A percentile compares a stretch with the other conserved stretches of the same genome.
Conservation (phyloP, 2,329 filamentous ascomycete genomes). For the Ophidiomyces ophidiicola region DNA sequence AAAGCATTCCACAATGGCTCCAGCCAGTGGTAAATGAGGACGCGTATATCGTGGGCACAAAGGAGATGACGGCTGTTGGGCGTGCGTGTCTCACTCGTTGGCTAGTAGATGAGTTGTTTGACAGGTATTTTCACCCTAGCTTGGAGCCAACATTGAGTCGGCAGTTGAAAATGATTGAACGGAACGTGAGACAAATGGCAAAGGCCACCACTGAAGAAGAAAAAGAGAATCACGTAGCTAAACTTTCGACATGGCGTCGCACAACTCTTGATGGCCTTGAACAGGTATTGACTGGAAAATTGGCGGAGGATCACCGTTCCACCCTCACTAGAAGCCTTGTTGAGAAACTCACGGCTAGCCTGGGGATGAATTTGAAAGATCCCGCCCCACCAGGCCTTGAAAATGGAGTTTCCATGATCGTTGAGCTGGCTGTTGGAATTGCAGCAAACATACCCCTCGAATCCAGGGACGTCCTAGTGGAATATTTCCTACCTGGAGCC, state of each 20-base stretch:
- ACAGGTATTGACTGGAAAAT: constrained; percentile 52
- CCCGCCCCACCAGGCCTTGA: constrained; percentile 72
- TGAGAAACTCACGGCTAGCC: constrained; percentile 51
- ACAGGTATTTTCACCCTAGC: constrained; percentile 82
- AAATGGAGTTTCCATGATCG: constrained; percentile 79
- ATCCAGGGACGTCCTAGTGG: constrained; percentile 76
- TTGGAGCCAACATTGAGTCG: constrained; percentile 64
- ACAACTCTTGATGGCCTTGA: constrained; percentile 85
- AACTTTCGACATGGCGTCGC: constrained; percentile 86
- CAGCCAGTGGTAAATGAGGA: constrained; percentile 69
- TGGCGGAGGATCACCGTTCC: constrained; percentile 53
- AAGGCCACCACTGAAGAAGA: constrained; percentile 69
- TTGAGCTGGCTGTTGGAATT: constrained; percentile 79
- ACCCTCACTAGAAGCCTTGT: constrained; percentile 60
- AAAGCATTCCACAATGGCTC: constrained; percentile 66
- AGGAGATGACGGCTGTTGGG: constrained; percentile 95
- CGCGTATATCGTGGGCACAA: constrained; percentile 73
- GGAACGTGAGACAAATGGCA: constrained; percentile 68
- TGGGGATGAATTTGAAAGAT: constrained; percentile 63
- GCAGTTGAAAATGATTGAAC: constrained; percentile 74
- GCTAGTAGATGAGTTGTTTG: constrained; percentile 83
- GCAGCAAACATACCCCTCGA: constrained; percentile 78
- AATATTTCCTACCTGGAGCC: constrained; percentile 70
- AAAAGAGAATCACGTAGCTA: constrained; percentile 72
- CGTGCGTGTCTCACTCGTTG: constrained; percentile 79